phyloP scores from a whole-genome alignment of 306 rosid genomes.

The Acmispon strigosus region DNA sequence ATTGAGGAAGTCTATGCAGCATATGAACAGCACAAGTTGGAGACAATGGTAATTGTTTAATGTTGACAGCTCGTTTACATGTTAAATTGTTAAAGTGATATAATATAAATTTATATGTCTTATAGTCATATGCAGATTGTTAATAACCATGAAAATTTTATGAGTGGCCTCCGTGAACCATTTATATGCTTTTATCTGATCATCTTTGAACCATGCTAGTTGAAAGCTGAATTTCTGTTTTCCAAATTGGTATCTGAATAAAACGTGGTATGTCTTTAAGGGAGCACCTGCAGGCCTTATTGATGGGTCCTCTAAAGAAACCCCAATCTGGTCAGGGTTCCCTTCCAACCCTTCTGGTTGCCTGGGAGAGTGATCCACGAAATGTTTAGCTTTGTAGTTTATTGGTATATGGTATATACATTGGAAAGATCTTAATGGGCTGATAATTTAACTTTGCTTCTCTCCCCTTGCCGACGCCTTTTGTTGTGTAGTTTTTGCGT shows the following conservation, averaged over 20 bases:
- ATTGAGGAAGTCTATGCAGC: constrained; percentile 87
- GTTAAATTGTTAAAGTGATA: not conserved
- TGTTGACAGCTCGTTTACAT: not conserved
- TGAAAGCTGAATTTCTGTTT: not conserved
- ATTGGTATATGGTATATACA: not conserved
- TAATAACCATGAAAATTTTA: not conserved
- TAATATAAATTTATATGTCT: not conserved
- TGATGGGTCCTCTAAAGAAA: not conserved
- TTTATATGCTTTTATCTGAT: not conserved
- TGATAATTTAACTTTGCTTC: not conserved
- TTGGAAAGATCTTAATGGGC: not conserved
- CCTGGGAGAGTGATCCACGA: not conserved
- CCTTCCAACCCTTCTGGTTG: not conserved
- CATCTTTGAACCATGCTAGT: not conserved
- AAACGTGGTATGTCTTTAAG: not conserved
- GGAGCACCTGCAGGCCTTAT: not conserved
- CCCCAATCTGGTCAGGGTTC: not conserved
- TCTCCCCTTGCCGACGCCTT: not conserved
- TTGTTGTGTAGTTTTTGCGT: not conserved
- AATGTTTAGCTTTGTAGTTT: not conserved
- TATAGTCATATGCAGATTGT: not conserved
- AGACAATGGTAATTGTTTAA: constrained; percentile 66
- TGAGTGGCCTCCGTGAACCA: not conserved
- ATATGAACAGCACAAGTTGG: constrained; percentile 83
- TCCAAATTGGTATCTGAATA: not conserved